Evolutionary conservation across 805 yeast genomes (phyloP).

Genomic region (Yarrowia keelungensis): DNA sequence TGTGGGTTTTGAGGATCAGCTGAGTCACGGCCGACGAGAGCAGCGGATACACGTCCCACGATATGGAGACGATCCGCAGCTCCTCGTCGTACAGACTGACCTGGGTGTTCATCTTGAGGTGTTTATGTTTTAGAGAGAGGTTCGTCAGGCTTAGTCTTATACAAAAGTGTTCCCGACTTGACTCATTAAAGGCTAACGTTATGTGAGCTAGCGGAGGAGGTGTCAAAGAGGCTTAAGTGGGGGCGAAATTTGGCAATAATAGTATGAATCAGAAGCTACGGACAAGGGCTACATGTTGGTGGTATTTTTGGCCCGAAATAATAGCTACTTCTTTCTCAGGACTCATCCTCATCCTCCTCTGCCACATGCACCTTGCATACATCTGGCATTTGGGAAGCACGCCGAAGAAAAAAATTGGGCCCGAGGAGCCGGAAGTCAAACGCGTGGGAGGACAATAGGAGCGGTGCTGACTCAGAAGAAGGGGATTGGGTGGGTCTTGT

Average conservation of each 20-base stretch:
- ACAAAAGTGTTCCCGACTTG: slow-evolving; percentile 15
- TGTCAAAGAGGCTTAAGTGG: neutral
- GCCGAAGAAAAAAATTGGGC: slow-evolving; percentile 5
- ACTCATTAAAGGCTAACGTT: slow-evolving; percentile 37
- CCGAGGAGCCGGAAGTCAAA: slow-evolving; percentile 2
- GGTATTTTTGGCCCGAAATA: neutral
- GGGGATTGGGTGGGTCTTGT: too few relatives aligned
- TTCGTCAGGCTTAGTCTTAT: neutral
- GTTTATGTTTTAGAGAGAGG: neutral
- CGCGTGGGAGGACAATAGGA: neutral
- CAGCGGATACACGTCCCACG: slow-evolving; percentile 61
- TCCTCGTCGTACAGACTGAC: slow-evolving; percentile 40
- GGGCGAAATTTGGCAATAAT: neutral
- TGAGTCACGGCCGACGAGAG: slow-evolving; percentile 60
- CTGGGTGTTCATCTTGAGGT: slow-evolving; percentile 47
- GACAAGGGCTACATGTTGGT: too few relatives aligned
- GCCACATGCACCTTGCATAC: slow-evolving; percentile 27
- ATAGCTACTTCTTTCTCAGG: too few relatives aligned
- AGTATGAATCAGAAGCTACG: neutral
- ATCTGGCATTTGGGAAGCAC: slow-evolving; percentile 34
- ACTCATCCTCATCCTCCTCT: too few relatives aligned
- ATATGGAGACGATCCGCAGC: slow-evolving; percentile 61
- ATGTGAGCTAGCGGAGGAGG: neutral
- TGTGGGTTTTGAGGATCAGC: slow-evolving; percentile 47
- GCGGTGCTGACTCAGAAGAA: slow-evolving; percentile 1